Base-by-base conservation (phyloP, 331 rosid species). In the Arachis monticola region DNA sequence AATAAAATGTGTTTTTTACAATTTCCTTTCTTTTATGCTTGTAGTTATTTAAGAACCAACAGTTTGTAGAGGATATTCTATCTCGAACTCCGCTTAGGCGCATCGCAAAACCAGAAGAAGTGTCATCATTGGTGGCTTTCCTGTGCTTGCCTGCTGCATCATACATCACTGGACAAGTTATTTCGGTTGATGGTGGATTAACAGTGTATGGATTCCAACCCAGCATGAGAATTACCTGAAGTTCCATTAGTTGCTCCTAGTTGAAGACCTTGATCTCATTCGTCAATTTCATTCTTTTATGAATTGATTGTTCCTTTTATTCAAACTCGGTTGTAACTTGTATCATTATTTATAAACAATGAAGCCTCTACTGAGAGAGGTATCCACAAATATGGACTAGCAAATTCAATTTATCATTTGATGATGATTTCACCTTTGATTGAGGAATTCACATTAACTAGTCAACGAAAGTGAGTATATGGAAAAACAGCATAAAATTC, bases 101-200 rank as follows among this genome's bases (percentile, higher is more conserved):
- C 41, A 77, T 83, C 5, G 84, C 84, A 62, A 82, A 80, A 73
- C 68, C 87, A 0, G 78, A 72, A 31, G 84, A 83, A n/a, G 84
- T 76, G 41, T 80, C 87, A 12, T 83, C 87, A 0, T 63, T 80
- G 80, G 87, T 77, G 61, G 61, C 60, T 41, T 83, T 76, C 72
- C 77, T 83, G 27, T 80, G 79, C 5, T 46, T 84, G 50, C 87
- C 87, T 69, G 79, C 79, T 64, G 85, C 87, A 0, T 84, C 87
- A 17, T 77, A 83, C 78, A 83, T 80, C 75, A 80, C 79, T 30
- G 84, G 87, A 63, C 84, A 83, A 4, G 59, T 72, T 68, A 67
- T 83, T 9, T 46, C 31, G n/a, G 87, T 72, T 73, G 87, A 83
- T 77, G 84, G 87, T 13, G 87, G 87, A 57, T 50, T 80, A 2